Base-by-base conservation (phyloP, 2,329 filamentous ascomycete genomes). In the Talaromyces marneffei region DNA sequence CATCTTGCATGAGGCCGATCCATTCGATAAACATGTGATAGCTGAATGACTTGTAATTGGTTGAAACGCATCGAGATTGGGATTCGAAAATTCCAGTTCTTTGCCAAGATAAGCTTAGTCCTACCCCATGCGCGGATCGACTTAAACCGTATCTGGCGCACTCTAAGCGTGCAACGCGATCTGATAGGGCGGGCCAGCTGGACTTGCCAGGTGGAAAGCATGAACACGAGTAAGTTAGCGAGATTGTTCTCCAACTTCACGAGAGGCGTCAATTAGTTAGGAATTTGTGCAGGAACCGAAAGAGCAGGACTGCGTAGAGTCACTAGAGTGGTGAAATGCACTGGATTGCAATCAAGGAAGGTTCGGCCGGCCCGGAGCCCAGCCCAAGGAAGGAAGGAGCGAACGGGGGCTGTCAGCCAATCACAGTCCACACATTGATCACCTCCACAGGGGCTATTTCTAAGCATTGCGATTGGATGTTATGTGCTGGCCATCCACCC, bases 21-120 rank as follows among this genome's bases (percentile, higher is more conserved):
- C 27, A 25, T 25, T 2, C 50, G 33, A 54, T 39, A 54, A 54
- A 54, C 33, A 39, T 55, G 52, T 55, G 52, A 55, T 55, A 55
- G 10, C 8, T 20, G 14, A 10, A 27, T 20, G 10, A 14, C 1
- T 14, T 25, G 14, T 55, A 35, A 55, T 55, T 55, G 52, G 52
- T 9, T 18, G 12, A 35, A 55, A n/a, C 8, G n/a, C 12, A 18
- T 39, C 31, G 18, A 39, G 52, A 20, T 20, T 9, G 52, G 16
- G 18, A 29, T 55, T 40, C 52, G 33, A 39, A 14, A 12, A 40
- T 39, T 29, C 25, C 35, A 55, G 35, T 8, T 55, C 23, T 29
- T 39, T 55, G 3, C 52, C 8, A 4, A 25, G 12, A 10, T 20
- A 7, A 29, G 35, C 8, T 12, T 55, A 40, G 52, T 7, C 16